Conservation (phyloP, 2,329 filamentous ascomycete species). For the Harringtonia aguacate region DNA sequence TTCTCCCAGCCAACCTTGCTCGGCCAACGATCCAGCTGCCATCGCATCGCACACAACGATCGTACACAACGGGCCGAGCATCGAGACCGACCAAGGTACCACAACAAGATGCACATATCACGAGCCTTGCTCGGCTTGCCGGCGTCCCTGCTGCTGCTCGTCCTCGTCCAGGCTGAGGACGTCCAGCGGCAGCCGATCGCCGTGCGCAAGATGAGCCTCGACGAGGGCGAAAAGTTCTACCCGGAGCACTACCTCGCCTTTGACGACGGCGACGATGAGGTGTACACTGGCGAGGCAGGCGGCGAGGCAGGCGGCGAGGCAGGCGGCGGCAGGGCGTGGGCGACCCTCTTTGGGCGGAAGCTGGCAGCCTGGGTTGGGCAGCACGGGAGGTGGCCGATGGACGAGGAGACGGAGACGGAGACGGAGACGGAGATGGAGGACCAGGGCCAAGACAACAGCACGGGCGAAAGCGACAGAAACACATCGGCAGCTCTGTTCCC, state of each 20-base stretch:
- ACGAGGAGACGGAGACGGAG: neutral
- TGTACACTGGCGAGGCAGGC: no score
- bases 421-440: constrained; percentile 6
- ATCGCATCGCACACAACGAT: no score
- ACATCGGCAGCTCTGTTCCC: neutral
- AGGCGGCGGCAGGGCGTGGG: neutral
- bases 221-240: constrained; percentile 65
- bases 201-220: constrained; percentile 60
- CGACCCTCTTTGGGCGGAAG: neutral
- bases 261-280: constrained; percentile 6
- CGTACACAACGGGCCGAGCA: no score
- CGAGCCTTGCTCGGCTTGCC: constrained; percentile 13
- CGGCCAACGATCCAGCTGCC: no score
- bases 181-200: constrained; percentile 38
- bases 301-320: no score
- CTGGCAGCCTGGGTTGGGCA: neutral
- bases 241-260: constrained; percentile 51
- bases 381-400: no score
- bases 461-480: constrained; percentile 8
- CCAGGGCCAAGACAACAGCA: constrained; percentile 4
- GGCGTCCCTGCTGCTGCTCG: constrained; percentile 33
- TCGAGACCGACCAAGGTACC: no score
- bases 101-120: no score
- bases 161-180: constrained; percentile 24
- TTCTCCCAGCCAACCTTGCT: no score